Evolutionary conservation across 2,329 filamentous ascomycete genomes (phyloP).

Genomic region (Nemania abortiva): DNA sequence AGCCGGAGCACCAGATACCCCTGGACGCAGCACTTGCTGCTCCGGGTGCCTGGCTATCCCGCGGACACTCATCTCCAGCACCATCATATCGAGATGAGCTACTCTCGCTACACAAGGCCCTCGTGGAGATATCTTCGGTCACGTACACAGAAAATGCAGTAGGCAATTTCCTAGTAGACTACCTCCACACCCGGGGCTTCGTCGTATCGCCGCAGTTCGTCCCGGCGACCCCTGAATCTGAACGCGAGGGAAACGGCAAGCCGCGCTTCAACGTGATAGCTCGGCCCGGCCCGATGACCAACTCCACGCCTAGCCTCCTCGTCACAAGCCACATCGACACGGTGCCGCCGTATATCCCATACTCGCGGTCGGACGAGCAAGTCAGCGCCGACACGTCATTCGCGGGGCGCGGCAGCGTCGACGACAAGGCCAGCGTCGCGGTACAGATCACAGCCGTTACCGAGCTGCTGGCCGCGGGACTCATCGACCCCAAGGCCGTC

Average conservation of each 20-base stretch:
- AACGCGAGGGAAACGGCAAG: slow-evolving; percentile 38
- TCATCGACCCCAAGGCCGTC: slow-evolving; percentile 63
- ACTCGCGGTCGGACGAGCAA: slow-evolving; percentile 65
- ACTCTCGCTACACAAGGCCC: slow-evolving; percentile 77
- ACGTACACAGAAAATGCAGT: slow-evolving; percentile 76
- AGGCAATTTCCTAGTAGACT: slow-evolving; percentile 75
- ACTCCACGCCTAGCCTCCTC: slow-evolving; percentile 64
- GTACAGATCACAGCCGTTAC: slow-evolving; percentile 78
- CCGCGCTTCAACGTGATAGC: slow-evolving; percentile 82
- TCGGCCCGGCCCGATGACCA: slow-evolving; percentile 61
- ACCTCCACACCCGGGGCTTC: slow-evolving; percentile 65
- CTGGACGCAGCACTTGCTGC: neutral
- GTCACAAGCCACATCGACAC: slow-evolving; percentile 86
- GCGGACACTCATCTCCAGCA: slow-evolving; percentile 12
- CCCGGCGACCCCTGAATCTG: slow-evolving; percentile 51
- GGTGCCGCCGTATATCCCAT: slow-evolving; percentile 79
- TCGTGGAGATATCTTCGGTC: slow-evolving; percentile 81
- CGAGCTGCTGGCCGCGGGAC: slow-evolving; percentile 59
- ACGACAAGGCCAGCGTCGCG: slow-evolving; percentile 77
- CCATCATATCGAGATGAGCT: slow-evolving; percentile 64
- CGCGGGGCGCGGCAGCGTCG: slow-evolving; percentile 79
- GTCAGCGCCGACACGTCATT: slow-evolving; percentile 65
- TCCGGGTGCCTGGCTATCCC: neutral
- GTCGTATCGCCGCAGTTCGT: slow-evolving; percentile 58
- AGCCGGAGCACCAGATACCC: neutral